phyloP scores from a whole-genome alignment of 495 filamentous ascomycete species.

The Penicillium pulvis region DNA sequence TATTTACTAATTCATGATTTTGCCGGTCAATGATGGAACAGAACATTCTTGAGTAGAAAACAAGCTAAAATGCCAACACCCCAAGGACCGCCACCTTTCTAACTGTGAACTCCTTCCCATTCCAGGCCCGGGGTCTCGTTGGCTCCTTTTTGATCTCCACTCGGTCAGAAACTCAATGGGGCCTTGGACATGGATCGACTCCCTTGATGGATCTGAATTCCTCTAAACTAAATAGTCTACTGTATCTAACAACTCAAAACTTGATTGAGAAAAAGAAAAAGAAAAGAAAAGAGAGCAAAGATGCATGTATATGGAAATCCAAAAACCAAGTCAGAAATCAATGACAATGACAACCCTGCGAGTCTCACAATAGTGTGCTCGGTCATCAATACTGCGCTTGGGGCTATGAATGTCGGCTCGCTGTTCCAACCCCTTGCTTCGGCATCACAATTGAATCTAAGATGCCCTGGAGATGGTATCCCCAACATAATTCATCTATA shows the following conservation, averaged over 20 bases:
- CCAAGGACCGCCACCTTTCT: slow-evolving; percentile 17
- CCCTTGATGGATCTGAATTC: not conserved
- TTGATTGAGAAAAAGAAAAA: not conserved
- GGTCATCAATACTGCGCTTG: slow-evolving; percentile 14
- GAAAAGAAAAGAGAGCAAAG: not conserved
- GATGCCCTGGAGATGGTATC: slow-evolving; percentile 1
- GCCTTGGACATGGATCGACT: slow-evolving; percentile 13
- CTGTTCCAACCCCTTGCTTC: slow-evolving; percentile 29
- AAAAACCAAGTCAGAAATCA: not conserved
- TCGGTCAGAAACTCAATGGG: slow-evolving; percentile 24
- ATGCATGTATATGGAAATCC: not conserved
- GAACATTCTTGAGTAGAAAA: slow-evolving; percentile 14
- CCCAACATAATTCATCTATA: not conserved
- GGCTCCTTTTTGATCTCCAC: slow-evolving; percentile 10
- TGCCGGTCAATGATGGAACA: not conserved
- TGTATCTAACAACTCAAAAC: not conserved
- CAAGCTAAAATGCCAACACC: slow-evolving; percentile 1
- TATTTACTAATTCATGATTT: not conserved
- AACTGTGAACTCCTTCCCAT: slow-evolving; percentile 19
- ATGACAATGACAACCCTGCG: not conserved
- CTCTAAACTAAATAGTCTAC: not conserved
- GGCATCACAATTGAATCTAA: slow-evolving; percentile 22
- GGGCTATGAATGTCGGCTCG: slow-evolving; percentile 2
- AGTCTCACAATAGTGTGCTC: slow-evolving; percentile 12
- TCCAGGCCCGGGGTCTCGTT: slow-evolving; percentile 16